phyloP scores from a whole-genome alignment of 2,329 filamentous ascomycete species.

The Sarocladium strictum region DNA sequence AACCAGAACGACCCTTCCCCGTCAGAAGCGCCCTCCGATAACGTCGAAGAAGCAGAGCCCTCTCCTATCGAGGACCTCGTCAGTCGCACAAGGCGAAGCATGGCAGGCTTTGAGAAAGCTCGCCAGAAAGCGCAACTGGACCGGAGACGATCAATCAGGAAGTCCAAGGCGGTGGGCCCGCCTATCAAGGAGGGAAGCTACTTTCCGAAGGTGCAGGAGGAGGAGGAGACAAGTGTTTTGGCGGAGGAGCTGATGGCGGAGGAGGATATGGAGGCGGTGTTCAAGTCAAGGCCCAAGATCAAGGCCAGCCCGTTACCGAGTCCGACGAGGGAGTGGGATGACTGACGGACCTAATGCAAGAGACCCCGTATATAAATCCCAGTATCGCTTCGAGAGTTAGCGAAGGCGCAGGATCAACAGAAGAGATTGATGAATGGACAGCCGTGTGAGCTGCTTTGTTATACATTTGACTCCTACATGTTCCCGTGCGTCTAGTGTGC shows the following conservation, averaged over 20 bases:
- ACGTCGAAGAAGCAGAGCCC: constrained; percentile 10
- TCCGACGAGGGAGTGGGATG: constrained; percentile 33
- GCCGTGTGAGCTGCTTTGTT: not conserved
- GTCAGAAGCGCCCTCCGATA: constrained; percentile 12
- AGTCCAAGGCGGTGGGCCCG: constrained; percentile 29
- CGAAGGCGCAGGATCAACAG: too few relatives aligned
- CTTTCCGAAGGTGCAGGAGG: constrained; percentile 44
- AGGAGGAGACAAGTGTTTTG: constrained; percentile 39
- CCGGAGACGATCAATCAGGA: constrained; percentile 43
- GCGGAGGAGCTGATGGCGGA: constrained; percentile 64
- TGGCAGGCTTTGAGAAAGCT: constrained; percentile 56
- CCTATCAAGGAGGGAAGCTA: constrained; percentile 36
- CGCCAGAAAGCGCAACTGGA: constrained; percentile 56
- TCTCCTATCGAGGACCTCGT: constrained; percentile 39
- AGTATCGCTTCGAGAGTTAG: too few relatives aligned
- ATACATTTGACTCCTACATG: constrained; percentile 8
- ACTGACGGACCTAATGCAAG: constrained; percentile 14
- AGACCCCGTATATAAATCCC: too few relatives aligned
- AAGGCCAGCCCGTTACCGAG: constrained; percentile 63
- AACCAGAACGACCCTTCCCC: not conserved
- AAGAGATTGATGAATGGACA: too few relatives aligned
- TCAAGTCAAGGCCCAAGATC: constrained; percentile 77
- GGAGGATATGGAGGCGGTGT: constrained; percentile 77
- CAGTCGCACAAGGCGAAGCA: constrained; percentile 53
- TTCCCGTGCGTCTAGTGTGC: not conserved